Percentiles rank a stretch among this genome's conserved stretches.
These are phyloP conservation scores for Cenchrus fungigraminus DNA, from an alignment of 176 grass and related monocot species.

Conservation along the genomic window DNA sequence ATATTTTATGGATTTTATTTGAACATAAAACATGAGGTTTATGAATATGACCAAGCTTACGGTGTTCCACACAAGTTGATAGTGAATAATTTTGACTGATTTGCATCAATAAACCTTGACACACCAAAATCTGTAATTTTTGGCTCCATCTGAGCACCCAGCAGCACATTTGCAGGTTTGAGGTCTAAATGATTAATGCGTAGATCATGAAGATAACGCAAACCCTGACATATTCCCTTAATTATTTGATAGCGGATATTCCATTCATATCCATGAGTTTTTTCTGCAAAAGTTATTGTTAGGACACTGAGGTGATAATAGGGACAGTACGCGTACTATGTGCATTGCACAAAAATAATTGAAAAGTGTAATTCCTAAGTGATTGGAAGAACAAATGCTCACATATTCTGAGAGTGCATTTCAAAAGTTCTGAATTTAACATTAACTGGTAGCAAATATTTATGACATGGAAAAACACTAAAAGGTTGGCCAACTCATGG, in stretches of 20 bases:
- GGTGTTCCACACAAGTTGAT: not conserved
- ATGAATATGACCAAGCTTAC: not conserved
- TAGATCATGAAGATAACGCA: not conserved
- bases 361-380: too few species aligned
- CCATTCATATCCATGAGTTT: slow-evolving; percentile 21
- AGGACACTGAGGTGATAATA: too few species aligned
- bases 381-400: too few species aligned
- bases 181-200: slow-evolving; percentile 3
- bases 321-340: fast-evolving
- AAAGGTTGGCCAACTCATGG: not conserved
- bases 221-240: not conserved
- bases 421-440: too few species aligned
- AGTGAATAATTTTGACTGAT: not conserved
- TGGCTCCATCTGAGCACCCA: not conserved
- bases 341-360: too few species aligned
- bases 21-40: not conserved
- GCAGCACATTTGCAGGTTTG: not conserved
- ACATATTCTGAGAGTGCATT: too few species aligned
- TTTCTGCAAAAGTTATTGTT: not conserved
- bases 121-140: not conserved
- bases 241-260: not conserved
- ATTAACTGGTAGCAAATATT: too few species aligned
- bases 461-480: too few species aligned
- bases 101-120: not conserved
- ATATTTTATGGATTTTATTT: too few species aligned